These are phyloP conservation scores for Aureobasidium pullulans DNA, from an alignment of 2,329 filamentous ascomycete species.

Conservation along the genomic window DNA sequence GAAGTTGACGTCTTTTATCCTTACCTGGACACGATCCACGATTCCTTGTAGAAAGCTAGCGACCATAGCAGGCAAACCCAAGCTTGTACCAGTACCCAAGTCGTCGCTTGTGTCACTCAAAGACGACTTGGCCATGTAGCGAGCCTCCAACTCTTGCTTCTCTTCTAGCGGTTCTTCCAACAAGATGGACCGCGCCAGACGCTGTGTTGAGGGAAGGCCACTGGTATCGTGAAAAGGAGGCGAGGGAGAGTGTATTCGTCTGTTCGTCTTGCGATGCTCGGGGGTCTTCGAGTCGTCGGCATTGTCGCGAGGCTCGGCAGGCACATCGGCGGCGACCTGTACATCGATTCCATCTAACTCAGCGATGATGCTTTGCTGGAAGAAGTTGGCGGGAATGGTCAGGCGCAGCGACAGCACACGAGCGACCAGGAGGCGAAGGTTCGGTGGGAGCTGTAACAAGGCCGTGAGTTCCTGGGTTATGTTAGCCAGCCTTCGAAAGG, in stretches of 20 bases:
- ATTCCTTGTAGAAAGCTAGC: conserved; percentile 67
- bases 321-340: conserved; percentile 30
- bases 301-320: not conserved
- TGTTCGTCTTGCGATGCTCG: conserved; percentile 28
- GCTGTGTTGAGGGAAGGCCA: conserved; percentile 58
- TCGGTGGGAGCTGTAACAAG: conserved; percentile 65
- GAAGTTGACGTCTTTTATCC: conserved; percentile 57
- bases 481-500: not conserved
- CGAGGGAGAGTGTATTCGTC: conserved; percentile 28
- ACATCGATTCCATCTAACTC: conserved; percentile 78
- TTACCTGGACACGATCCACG: conserved; percentile 61
- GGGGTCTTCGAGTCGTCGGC: conserved; percentile 25
- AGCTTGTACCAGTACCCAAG: conserved; percentile 61
- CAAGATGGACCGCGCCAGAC: conserved; percentile 73
- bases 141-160: conserved; percentile 60
- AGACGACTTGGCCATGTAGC: conserved; percentile 56
- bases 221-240: conserved; percentile 23
- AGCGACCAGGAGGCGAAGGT: conserved; percentile 64
- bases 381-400: conserved; percentile 81
- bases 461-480: conserved; percentile 65
- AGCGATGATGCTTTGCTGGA: conserved; percentile 72
- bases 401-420: conserved; percentile 69
- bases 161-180: conserved; percentile 61
- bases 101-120: conserved; percentile 51
- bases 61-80: conserved; percentile 64